Conservation (phyloP, 2,329 filamentous ascomycete genomes). For the Arthroderma sp. region DNA sequence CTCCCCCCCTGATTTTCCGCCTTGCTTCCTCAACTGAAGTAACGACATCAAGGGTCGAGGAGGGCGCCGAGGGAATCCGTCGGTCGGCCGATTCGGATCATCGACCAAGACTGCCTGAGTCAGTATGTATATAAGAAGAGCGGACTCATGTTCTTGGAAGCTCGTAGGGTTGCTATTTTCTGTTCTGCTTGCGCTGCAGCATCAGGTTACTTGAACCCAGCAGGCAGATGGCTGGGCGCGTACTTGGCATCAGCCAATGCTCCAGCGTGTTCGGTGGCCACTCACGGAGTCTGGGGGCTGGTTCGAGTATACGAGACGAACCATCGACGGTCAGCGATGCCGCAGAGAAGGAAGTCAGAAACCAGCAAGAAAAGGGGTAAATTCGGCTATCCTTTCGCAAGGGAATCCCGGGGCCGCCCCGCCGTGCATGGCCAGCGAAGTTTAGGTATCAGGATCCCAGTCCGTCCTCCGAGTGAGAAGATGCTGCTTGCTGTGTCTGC, state of each 20-base stretch:
- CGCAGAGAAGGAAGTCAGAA: neutral
- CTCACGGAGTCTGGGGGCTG: neutral
- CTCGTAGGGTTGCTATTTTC: neutral
- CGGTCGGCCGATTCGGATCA: constrained; percentile 6
- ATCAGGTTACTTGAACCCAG: neutral
- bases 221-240: neutral
- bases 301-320: neutral
- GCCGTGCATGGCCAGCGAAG: neutral
- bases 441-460: neutral
- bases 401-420: neutral
- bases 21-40: neutral
- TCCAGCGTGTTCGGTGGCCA: neutral
- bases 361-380: constrained; percentile 1
- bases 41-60: neutral
- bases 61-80: neutral
- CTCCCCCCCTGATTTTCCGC: neutral
- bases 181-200: neutral
- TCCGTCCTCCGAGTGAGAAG: neutral
- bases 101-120: constrained; percentile 4
- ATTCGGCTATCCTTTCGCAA: neutral
- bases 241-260: constrained; percentile 4
- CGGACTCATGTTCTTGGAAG: neutral
- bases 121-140: constrained; percentile 1
- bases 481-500: neutral
- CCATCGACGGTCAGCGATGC: neutral